Percentiles rank a stretch among this genome's conserved stretches.
phyloP scores from a whole-genome alignment of 805 yeast species.

The Monosporozyma solicola region DNA sequence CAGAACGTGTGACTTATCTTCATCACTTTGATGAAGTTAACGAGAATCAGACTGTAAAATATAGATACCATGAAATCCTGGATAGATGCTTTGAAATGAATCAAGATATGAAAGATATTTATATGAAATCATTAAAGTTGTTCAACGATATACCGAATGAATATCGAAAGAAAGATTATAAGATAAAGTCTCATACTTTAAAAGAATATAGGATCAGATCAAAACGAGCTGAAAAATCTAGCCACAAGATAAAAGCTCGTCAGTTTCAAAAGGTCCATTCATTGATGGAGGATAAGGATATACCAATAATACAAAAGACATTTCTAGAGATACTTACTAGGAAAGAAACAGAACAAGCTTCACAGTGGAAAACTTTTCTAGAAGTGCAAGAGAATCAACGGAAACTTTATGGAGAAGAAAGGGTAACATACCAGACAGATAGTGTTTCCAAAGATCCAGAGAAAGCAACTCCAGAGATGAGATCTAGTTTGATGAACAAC shows the following conservation, averaged over 20 bases:
- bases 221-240: background rate
- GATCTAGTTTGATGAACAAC: background rate
- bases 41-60: constrained; percentile 10
- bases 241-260: background rate
- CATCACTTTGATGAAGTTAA: background rate
- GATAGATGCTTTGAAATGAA: constrained; percentile 25
- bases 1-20: background rate
- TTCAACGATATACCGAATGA: constrained; percentile 24
- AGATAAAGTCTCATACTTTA: constrained; percentile 18
- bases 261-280: background rate
- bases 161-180: constrained; percentile 16
- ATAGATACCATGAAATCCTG: constrained; percentile 23
- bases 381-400: constrained; percentile 9
- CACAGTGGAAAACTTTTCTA: constrained; percentile 15
- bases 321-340: background rate
- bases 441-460: background rate
- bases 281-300: background rate
- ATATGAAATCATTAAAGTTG: constrained; percentile 26
- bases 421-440: background rate
- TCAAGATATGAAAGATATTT: constrained; percentile 24
- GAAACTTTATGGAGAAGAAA: background rate
- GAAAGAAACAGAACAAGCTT: constrained; percentile 8
- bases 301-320: background rate
- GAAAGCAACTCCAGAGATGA: background rate
- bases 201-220: constrained; percentile 12